These are phyloP conservation scores for Elongisporangium prolatum DNA, from an alignment of 352 stramenopile species.

Conservation along the genomic window DNA sequence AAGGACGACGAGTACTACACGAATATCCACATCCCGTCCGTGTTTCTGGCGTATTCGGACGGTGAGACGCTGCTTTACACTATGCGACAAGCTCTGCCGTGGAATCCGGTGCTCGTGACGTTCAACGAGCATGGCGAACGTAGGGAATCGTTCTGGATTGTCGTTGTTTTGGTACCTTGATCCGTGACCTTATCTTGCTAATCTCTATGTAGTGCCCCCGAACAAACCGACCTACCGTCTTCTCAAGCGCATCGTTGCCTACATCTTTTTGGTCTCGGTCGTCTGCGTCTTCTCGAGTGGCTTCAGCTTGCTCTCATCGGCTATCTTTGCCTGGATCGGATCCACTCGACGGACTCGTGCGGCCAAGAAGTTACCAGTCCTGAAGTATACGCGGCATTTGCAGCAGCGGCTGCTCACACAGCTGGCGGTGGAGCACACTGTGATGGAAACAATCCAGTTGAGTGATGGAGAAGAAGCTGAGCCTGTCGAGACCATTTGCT, in stretches of 20 bases:
- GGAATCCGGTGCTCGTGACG: constrained; percentile 53
- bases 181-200: not conserved
- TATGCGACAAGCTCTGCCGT: constrained; percentile 34
- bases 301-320: constrained; percentile 61
- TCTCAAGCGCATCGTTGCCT: constrained; percentile 65
- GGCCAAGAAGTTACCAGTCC: constrained; percentile 48
- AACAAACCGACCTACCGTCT: constrained; percentile 51
- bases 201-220: constrained; percentile 32
- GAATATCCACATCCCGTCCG: constrained; percentile 53
- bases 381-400: constrained; percentile 48
- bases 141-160: constrained; percentile 18
- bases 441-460: constrained; percentile 44
- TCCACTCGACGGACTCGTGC: constrained; percentile 49
- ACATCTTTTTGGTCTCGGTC: constrained; percentile 72
- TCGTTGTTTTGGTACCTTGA: not conserved
- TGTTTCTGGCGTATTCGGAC: constrained; percentile 68
- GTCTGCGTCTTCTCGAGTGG: constrained; percentile 78
- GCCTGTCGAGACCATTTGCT: not conserved
- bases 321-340: constrained; percentile 56
- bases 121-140: constrained; percentile 52
- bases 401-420: constrained; percentile 40
- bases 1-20: constrained; percentile 62
- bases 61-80: constrained; percentile 49
- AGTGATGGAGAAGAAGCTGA: constrained; percentile 19
- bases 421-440: constrained; percentile 35